Evolutionary conservation across 192 early-diverging fungal species (phyloP), one percentile per base, ranked within the genome.

Genomic region (Gaertneriomyces sp.): DNA sequence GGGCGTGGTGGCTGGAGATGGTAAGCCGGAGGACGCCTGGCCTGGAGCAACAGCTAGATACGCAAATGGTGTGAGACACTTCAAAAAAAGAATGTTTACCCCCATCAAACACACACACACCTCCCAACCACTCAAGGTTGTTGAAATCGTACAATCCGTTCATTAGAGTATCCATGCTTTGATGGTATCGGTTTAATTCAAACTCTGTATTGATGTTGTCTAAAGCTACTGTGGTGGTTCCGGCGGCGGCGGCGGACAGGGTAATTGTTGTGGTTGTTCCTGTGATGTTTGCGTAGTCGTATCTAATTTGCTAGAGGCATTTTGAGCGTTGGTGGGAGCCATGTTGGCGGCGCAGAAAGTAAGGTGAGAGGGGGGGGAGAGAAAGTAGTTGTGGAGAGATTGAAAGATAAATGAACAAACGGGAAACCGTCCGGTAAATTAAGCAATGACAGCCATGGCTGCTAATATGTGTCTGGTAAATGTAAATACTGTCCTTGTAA

Each of bases 301-400:
- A n/a, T 51, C 20, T 20, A 51, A 20, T 51, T 51, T n/a, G 49
- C 49, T 17, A 4, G 49, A 20, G 49, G 0, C 49, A 51, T 51
- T 51, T 4, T 51, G 49, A 51, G 49, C n/a, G n/a, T 51, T n/a
- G 20, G 6, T 51, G 49, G 49, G 49, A 51, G 49, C 49, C 49
- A 51, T 51, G 3, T 51, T 51, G 49, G 49, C 49, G 49, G n/a
- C 49, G 49, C 4, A n/a, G 49, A 4, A 51, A 51, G 49, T 20
- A 51, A 51, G 49, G 20, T 20, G 49, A n/a, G 49, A 51, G 25
- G 25, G 25, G 25, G 25, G 25, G 25, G 49, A 51, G 49, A 51
- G 49, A n/a, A n/a, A 5, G 49, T 51, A 20, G n/a, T 51, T 20
- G 49, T 51, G 25, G 25, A 33, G 25, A 33, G n/a, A 51, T 51